A percentile compares a stretch with the other conserved stretches of the same genome.
Conservation (phyloP, 1,284 basidiomycete genomes). For the Fomitopsis pinicola region DNA sequence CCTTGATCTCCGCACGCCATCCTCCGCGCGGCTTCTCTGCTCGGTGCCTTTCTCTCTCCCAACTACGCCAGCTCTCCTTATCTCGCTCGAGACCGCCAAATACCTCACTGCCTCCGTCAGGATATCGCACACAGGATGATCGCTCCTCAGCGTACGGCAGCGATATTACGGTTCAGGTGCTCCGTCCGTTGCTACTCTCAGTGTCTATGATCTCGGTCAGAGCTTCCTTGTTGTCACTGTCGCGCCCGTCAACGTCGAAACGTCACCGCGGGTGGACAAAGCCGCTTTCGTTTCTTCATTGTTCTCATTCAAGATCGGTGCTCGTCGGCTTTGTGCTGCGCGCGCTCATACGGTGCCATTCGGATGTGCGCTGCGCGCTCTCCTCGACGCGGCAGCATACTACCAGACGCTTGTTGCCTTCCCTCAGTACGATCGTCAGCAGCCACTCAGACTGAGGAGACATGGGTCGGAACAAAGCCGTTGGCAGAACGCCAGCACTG, state of each 20-base stretch:
- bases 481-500: neutral
- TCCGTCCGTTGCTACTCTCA: neutral
- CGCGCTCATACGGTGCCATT: neutral
- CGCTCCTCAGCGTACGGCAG: neutral
- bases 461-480: neutral
- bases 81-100: neutral
- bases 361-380: neutral
- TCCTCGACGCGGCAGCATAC: too few species aligned
- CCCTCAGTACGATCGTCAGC: too few species aligned
- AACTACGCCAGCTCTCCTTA: neutral
- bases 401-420: too few species aligned
- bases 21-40: constrained; percentile 5
- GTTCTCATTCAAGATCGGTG: neutral
- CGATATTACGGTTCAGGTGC: neutral
- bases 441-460: neutral
- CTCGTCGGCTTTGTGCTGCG: neutral
- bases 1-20: constrained; percentile 8
- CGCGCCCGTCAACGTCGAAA: neutral
- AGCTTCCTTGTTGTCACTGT: neutral
- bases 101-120: neutral
- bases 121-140: neutral
- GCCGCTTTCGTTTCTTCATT: neutral
- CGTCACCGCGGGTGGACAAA: neutral
- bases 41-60: neutral
- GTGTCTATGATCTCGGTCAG: neutral